Evolutionary conservation across 2,329 filamentous ascomycete genomes (phyloP), one percentile per base, ranked within the genome.

Genomic region (Paecilomyces dactylethromorphus): DNA sequence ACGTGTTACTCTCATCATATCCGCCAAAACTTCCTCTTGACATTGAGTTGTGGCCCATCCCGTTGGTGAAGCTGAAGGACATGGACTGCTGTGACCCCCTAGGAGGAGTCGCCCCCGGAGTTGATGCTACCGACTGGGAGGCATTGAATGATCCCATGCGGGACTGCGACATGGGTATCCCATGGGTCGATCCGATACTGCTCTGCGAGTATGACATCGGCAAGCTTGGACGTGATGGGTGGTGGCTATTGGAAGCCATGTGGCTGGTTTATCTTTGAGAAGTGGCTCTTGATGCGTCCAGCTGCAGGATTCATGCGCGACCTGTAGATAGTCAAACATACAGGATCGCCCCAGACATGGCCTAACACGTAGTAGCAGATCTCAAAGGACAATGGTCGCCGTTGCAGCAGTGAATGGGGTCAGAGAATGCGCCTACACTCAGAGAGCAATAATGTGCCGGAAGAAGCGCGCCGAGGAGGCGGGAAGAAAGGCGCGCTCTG

Each of bases 81-180:
- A 73, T 68, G 59, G 74, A 74, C 58, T 79, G 77, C 60, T 80
- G 77, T 22, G 75, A 75, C 26, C 61, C 67, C 63, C 35, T 75
- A 39, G 78, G 75, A 53, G 77, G 76, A 29, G 78, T 79, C 22
- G 73, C 75, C 53, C 76, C 74, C 56, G 76, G 76, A 15, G 78
- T 79, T 11, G 77, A 76, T 12, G 73, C 70, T 56, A 78, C 69
- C 49, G 77, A 79, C 63, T 79, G 77, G 31, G 75, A 73, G 58
- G 71, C 70, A 65, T 78, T 77, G 62, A 78, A 76, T 21, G 75
- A 74, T 32, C 68, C 69, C 63, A 77, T 69, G 60, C 75, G 69
- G 54, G 72, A 69, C 64, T 78, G 75, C 10, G 73, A 72, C 55
- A 72, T 74, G 12, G 71, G 62, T 57, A 74, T 65, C 55, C 73